Evolutionary conservation across 176 grass and related monocot genomes (phyloP).

Genomic region (Poa pratensis): DNA sequence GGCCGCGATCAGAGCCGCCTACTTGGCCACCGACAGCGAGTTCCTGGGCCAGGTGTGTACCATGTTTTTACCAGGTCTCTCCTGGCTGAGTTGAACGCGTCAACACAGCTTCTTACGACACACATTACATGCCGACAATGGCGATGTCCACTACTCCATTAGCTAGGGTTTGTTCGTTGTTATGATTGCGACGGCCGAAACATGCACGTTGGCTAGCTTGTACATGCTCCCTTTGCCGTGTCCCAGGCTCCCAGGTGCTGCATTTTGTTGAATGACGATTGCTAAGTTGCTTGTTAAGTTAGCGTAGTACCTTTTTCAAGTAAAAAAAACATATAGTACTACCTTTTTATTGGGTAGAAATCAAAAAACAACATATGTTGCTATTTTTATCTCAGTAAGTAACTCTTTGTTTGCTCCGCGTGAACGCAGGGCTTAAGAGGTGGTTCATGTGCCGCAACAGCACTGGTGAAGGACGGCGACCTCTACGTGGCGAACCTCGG

Average conservation of each 20-base stretch:
- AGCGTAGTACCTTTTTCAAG: too few relatives aligned
- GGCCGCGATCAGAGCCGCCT: slow-evolving; percentile 65
- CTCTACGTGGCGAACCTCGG: slow-evolving; percentile 78
- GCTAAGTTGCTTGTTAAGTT: background rate
- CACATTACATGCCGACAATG: background rate
- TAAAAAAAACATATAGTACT: too few relatives aligned
- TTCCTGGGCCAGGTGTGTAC: slow-evolving; percentile 54
- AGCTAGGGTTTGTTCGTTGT: slow-evolving; percentile 10
- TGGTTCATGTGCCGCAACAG: slow-evolving; percentile 75
- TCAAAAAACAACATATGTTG: too few relatives aligned
- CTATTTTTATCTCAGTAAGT: background rate
- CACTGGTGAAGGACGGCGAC: slow-evolving; percentile 56
- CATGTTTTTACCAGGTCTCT: slow-evolving; percentile 43
- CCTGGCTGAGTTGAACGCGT: slow-evolving; percentile 39
- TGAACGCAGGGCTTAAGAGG: slow-evolving; percentile 55
- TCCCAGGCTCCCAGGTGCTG: background rate
- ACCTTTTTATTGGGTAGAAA: too few relatives aligned
- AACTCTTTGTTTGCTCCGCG: background rate
- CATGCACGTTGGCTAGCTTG: background rate
- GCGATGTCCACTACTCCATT: slow-evolving; percentile 22
- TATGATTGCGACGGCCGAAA: background rate
- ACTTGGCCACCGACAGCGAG: slow-evolving; percentile 73
- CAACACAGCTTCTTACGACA: slow-evolving; percentile 29
- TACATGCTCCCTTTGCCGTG: slow-evolving; percentile 12
- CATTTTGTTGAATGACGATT: background rate